phyloP scores from a whole-genome alignment of 2,329 filamentous ascomycete species.

The Penicillium sp. region DNA sequence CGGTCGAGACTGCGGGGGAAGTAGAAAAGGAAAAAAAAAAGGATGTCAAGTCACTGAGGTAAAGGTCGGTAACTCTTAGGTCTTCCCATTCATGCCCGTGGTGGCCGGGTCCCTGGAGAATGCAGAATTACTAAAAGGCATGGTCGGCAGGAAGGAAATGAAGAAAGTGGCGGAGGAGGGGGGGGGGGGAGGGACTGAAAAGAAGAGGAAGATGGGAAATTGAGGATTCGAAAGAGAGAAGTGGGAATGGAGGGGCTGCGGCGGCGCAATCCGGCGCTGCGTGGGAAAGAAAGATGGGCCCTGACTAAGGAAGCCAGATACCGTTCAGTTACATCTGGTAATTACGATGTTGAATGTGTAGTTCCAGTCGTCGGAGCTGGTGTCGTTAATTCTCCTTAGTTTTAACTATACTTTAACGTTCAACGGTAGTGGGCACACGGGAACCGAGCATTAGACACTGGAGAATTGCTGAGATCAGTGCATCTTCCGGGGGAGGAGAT shows the following conservation, averaged over 20 bases:
- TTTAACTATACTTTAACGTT: constrained; percentile 2
- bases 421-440: not conserved
- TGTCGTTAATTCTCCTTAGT: not conserved
- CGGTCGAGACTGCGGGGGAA: constrained; percentile 18
- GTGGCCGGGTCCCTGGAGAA: constrained; percentile 43
- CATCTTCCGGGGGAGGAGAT: not conserved
- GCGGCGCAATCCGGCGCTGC: constrained; percentile 33
- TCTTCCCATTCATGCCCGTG: constrained; percentile 50
- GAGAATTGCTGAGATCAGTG: not conserved
- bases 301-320: constrained; percentile 17
- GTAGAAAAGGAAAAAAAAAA: constrained; percentile 2
- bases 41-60: not conserved
- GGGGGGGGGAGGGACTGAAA: constrained; percentile 23
- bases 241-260: constrained; percentile 30
- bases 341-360: not conserved
- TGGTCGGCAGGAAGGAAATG: constrained; percentile 32
- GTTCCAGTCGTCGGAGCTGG: not conserved
- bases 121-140: constrained; percentile 39
- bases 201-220: constrained; percentile 4
- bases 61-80: constrained; percentile 28
- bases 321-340: not conserved
- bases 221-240: constrained; percentile 12
- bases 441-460: not conserved
- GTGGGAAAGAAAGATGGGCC: not conserved
- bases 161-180: constrained; percentile 14